These are phyloP conservation scores for Cryptosporidium bovis DNA, from an alignment of 169 alveolate genomes.

Conservation along the genomic window DNA sequence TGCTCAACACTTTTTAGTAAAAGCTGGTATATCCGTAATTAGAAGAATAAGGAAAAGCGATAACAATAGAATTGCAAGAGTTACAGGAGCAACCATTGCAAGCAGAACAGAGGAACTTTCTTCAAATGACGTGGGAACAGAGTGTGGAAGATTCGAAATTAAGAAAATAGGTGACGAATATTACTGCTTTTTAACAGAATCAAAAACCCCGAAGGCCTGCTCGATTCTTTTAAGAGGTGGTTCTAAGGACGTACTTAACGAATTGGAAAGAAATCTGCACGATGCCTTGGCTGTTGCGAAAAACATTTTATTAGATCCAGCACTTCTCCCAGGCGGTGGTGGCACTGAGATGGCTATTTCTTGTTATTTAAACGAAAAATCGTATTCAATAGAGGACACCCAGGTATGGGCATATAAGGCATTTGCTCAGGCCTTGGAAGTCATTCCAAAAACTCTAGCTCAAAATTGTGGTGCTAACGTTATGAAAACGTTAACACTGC, in stretches of 20 bases:
- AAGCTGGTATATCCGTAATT: slow-evolving; percentile 93
- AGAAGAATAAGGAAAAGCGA: slow-evolving; percentile 96
- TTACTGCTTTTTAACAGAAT: slow-evolving; percentile 85
- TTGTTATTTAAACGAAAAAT: slow-evolving; percentile 88
- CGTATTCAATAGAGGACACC: slow-evolving; percentile 89
- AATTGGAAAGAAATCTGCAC: slow-evolving; percentile 94
- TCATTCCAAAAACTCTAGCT: slow-evolving; percentile 98
- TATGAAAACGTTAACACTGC: slow-evolving; percentile 79
- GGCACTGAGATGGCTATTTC: slow-evolving; percentile 98
- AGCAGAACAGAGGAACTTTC: slow-evolving; percentile 97
- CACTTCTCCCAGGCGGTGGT: slow-evolving; percentile 99
- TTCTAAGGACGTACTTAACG: slow-evolving; percentile 98
- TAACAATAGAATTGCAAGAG: slow-evolving; percentile 95
- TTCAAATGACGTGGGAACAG: slow-evolving; percentile 93
- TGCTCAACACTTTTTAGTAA: slow-evolving; percentile 96
- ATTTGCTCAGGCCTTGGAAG: slow-evolving; percentile 97
- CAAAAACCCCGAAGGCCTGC: slow-evolving; percentile 96
- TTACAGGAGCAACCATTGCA: slow-evolving; percentile 97
- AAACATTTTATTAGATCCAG: slow-evolving; percentile 95
- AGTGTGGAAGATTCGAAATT: slow-evolving; percentile 96
- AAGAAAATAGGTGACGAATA: slow-evolving; percentile 93
- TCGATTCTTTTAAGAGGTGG: slow-evolving; percentile 98
- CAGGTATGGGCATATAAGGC: slow-evolving; percentile 96
- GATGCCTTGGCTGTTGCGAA: slow-evolving; percentile 98
- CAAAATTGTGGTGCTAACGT: slow-evolving; percentile 98